phyloP scores from a whole-genome alignment of 2,329 filamentous ascomycete genomes.

The Diatrype stigma region DNA sequence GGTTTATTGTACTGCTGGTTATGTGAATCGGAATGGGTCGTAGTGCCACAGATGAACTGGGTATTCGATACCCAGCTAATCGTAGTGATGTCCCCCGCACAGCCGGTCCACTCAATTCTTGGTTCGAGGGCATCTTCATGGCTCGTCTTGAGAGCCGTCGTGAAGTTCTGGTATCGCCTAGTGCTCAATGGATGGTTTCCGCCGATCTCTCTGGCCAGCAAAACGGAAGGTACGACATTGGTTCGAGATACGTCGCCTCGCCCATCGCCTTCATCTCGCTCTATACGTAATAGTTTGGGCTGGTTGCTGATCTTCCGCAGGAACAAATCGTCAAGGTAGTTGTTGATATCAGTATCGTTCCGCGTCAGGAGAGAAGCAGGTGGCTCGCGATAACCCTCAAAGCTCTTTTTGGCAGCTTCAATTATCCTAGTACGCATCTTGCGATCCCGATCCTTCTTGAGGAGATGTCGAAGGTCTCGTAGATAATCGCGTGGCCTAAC shows the following conservation, averaged over 20 bases:
- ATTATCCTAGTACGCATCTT: constrained; percentile 10
- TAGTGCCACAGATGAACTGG: constrained; percentile 59
- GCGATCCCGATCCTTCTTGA: constrained; percentile 19
- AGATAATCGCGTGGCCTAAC: constrained; percentile 7
- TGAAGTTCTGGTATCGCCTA: constrained; percentile 40
- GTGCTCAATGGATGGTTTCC: constrained; percentile 41
- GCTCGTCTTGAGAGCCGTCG: constrained; percentile 38
- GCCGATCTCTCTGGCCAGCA: constrained; percentile 46
- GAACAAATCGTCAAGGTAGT: constrained; percentile 34
- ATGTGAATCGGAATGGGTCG: constrained; percentile 57
- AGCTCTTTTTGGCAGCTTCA: constrained; percentile 13
- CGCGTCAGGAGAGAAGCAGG: constrained; percentile 22
- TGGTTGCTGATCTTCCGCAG: constrained; percentile 14
- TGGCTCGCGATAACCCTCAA: constrained; percentile 11
- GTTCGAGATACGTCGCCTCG: constrained; percentile 24
- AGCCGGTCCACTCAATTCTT: constrained; percentile 54
- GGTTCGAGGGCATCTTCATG: constrained; percentile 50
- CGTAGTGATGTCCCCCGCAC: constrained; percentile 57
- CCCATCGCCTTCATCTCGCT: constrained; percentile 25
- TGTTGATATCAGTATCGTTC: constrained; percentile 28
- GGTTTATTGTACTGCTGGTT: constrained; percentile 65
- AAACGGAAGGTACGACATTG: constrained; percentile 34
- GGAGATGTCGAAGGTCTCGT: constrained; percentile 23
- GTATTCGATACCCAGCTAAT: constrained; percentile 52
- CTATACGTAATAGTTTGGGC: constrained; percentile 26